Evolutionary conservation across 2,329 filamentous ascomycete genomes (phyloP).

Genomic region (Paraconiothyrium brasiliense): DNA sequence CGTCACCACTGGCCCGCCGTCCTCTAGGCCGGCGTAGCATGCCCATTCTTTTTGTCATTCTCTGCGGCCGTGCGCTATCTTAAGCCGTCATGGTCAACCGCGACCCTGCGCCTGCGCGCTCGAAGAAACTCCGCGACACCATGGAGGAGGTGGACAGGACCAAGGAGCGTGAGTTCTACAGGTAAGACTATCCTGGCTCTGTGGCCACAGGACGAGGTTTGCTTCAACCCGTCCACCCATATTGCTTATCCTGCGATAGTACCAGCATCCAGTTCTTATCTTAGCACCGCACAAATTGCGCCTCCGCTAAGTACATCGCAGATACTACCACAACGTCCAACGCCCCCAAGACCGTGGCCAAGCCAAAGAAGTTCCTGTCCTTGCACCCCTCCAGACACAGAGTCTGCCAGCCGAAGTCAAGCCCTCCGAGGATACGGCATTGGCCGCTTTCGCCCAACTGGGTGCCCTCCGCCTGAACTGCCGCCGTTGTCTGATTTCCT

Average conservation of each 20-base stretch:
- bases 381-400: constrained; percentile 24
- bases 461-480: constrained; percentile 50
- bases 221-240: background rate
- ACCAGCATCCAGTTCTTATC: background rate
- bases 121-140: constrained; percentile 26
- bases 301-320: constrained; percentile 19
- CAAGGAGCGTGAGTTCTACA: constrained; percentile 49
- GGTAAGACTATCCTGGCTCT: constrained; percentile 25
- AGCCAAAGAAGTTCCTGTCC: constrained; percentile 30
- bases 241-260: background rate
- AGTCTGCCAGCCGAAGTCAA: constrained; percentile 8
- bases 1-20: background rate
- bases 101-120: constrained; percentile 24
- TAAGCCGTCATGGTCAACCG: constrained; percentile 21
- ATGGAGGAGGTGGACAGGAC: constrained; percentile 39
- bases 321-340: constrained; percentile 42
- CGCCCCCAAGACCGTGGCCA: constrained; percentile 30
- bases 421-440: constrained; percentile 45
- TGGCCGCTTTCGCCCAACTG: constrained; percentile 51
- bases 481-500: constrained; percentile 48
- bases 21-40: constrained; percentile 9
- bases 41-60: constrained; percentile 11
- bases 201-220: background rate
- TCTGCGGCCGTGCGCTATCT: constrained; percentile 17
- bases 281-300: background rate